Percentiles rank a stretch among this genome's conserved stretches.
Conservation (phyloP, 2,329 filamentous ascomycete species). For the Metarhizium anisopliae region DNA sequence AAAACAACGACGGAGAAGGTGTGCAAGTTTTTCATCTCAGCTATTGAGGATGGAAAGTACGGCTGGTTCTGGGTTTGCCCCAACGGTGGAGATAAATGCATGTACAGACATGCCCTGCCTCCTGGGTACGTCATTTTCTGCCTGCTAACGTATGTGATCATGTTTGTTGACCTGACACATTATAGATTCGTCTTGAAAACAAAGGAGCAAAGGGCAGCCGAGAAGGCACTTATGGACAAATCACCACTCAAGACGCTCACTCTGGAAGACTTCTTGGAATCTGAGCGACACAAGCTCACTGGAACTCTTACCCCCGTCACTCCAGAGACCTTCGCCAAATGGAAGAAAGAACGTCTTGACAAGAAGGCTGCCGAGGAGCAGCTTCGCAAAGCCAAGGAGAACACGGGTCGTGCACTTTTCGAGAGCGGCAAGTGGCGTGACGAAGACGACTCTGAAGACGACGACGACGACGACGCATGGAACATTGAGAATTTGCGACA, state of each 20-base stretch:
- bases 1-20: slow-evolving; percentile 95
- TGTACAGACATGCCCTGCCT: slow-evolving; percentile 93
- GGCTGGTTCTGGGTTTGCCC: slow-evolving; percentile 99
- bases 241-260: slow-evolving; percentile 90
- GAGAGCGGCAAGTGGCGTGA: slow-evolving; percentile 90
- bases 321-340: slow-evolving; percentile 84
- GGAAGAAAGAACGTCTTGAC: slow-evolving; percentile 89
- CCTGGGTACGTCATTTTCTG: slow-evolving; percentile 62
- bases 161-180: slow-evolving; percentile 14
- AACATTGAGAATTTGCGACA: slow-evolving; percentile 74
- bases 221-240: slow-evolving; percentile 94
- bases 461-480: slow-evolving; percentile 57
- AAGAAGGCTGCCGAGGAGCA: slow-evolving; percentile 96
- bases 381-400: slow-evolving; percentile 84
- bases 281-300: slow-evolving; percentile 88
- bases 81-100: slow-evolving; percentile 94
- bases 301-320: slow-evolving; percentile 90
- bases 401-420: slow-evolving; percentile 88
- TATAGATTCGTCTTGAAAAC: slow-evolving; percentile 89
- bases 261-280: slow-evolving; percentile 94
- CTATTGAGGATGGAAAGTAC: slow-evolving; percentile 97
- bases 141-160: not conserved
- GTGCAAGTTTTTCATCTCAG: slow-evolving; percentile 96
- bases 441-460: slow-evolving; percentile 52
- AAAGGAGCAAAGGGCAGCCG: slow-evolving; percentile 88